A percentile compares a stretch with the other conserved stretches of the same genome.
Conservation (phyloP, 495 filamentous ascomycete species). For the Schizothecium vesticola region DNA sequence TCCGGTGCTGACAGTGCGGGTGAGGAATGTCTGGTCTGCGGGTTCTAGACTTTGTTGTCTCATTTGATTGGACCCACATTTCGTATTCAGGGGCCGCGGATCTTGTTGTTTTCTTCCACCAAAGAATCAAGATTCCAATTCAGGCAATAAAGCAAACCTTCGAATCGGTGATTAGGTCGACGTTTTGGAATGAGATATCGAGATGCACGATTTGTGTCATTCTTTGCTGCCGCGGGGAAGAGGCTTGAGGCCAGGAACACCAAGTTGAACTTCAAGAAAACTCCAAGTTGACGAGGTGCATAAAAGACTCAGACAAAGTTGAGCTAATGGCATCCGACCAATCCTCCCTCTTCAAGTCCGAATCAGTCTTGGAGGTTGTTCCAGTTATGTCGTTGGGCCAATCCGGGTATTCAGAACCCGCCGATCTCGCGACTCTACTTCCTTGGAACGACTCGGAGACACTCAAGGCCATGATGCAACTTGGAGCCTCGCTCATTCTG, state of each 20-base stretch:
- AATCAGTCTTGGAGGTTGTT: not conserved
- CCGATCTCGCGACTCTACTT: not conserved
- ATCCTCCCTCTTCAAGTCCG: not conserved
- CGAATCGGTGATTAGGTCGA: rapidly evolving
- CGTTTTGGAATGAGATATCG: not conserved
- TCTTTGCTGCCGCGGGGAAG: not conserved
- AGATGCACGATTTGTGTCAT: not conserved
- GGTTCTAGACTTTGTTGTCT: not conserved
- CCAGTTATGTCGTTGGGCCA: not conserved
- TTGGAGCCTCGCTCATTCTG: not conserved
- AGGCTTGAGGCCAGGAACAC: not conserved
- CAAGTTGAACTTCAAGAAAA: not conserved
- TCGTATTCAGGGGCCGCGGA: not conserved
- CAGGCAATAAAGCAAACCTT: not conserved
- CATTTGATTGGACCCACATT: not conserved
- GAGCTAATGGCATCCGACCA: not conserved
- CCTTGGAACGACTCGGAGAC: not conserved
- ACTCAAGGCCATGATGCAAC: not conserved
- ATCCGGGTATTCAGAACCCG: not conserved
- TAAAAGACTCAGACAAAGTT: not conserved
- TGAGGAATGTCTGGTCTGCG: not conserved
- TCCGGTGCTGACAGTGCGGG: not conserved
- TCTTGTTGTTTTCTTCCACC: not conserved
- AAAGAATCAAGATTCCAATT: not conserved
- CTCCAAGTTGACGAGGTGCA: not conserved